Base-by-base conservation (phyloP, 2,329 filamentous ascomycete species). In the Talaromyces sp. region DNA sequence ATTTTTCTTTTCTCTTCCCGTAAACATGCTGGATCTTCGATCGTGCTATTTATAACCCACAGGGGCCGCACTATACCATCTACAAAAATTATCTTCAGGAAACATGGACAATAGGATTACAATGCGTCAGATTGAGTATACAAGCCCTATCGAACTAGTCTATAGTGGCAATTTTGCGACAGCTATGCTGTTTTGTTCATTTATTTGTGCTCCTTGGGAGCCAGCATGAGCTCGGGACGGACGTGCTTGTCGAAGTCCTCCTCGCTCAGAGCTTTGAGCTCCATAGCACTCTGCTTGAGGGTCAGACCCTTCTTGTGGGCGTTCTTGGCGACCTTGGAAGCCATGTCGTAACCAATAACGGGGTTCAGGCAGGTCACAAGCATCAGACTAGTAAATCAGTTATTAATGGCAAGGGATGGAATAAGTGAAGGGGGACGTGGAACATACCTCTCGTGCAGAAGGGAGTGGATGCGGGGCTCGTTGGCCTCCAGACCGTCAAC, bases 251-350 rank as follows among this genome's bases (percentile, higher is more conserved):
- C 91, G 70, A 97, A 97, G 71, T 97, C 92, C 69, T 89, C 90
- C 70, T 87, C 86, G 60, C 86, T 93, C 63, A 97, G 80, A 41
- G 91, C 93, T 64, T 96, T 84, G 62, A 99, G 84, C 81, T 97
- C 90, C 82, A 97, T 86, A 17, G 94, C 93, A 68, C 89, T 93
- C 78, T 96, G 80, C 82, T 97, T 97, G 54, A 99, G 84, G 20
- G 91, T 97, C 47, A 93, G 78, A 30, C 91, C 91, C 85, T 97
- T 97, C 85, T 97, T 97, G 81, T 99, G 94, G 14, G 94, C 94
- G 71, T 99, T 95, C 87, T 97, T 97, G 69, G 92, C 92, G 20
- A 96, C 92, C 82, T 96, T 96, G 76, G 87, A 91, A 47, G 92
- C 92, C 90, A 95, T 95, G 73, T 97, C 92, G 76, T 97, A 96